Evolutionary conservation across 2,329 filamentous ascomycete species (phyloP).

Genomic region (Zalaria obscura): DNA sequence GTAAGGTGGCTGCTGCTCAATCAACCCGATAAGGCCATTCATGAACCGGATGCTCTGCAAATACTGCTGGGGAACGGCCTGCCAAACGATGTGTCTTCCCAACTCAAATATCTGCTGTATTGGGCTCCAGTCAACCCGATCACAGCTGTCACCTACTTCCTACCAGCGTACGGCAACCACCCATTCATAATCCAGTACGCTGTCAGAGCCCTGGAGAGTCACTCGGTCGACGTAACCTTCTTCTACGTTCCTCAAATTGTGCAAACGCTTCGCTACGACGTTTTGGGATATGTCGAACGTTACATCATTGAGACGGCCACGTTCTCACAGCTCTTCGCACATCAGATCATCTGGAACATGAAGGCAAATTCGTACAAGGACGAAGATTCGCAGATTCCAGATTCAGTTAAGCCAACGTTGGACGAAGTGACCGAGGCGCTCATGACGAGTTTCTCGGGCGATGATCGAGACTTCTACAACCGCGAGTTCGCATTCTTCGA

Average conservation of each 20-base stretch:
- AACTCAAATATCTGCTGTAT: constrained; percentile 86
- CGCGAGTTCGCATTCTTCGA: constrained; percentile 97
- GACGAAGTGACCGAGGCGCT: constrained; percentile 81
- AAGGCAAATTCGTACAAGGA: constrained; percentile 98
- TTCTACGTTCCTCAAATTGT: constrained; percentile 99
- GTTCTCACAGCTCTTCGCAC: constrained; percentile 94
- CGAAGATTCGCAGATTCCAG: constrained; percentile 80
- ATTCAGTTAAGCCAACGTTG: constrained; percentile 82
- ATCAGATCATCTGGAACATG: constrained; percentile 99
- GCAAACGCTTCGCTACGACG: constrained; percentile 85
- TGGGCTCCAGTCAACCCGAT: constrained; percentile 90
- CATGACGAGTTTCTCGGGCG: constrained; percentile 63
- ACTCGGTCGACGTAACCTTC: constrained; percentile 93
- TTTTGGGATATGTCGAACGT: constrained; percentile 82
- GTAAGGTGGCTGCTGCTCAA: constrained; percentile 68
- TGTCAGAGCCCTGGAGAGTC: constrained; percentile 85
- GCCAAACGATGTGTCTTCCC: constrained; percentile 65
- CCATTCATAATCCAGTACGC: constrained; percentile 93
- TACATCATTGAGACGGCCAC: constrained; percentile 96
- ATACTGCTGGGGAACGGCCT: constrained; percentile 65
- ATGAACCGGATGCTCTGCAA: constrained; percentile 69
- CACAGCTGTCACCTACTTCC: constrained; percentile 82
- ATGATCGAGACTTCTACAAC: constrained; percentile 78
- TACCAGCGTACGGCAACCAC: constrained; percentile 81
- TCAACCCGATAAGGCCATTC: constrained; percentile 68